phyloP scores from a whole-genome alignment of 345 rosid genomes.

The Punica granatum region DNA sequence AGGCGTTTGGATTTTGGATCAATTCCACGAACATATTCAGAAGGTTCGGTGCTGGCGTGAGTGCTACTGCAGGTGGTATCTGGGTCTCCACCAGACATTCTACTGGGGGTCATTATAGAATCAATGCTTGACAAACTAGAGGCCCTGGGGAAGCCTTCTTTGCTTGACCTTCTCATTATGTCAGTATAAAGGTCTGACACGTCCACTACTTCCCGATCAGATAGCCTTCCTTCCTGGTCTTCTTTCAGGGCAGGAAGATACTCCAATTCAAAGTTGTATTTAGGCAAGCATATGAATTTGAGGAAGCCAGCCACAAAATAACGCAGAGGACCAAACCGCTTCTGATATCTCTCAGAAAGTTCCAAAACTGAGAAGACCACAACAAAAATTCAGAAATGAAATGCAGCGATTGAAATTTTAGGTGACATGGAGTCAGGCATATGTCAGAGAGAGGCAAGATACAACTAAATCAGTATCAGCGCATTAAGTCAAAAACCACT shows the following conservation, averaged over 20 bases:
- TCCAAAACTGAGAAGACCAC: conserved; percentile 60
- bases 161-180: conserved; percentile 72
- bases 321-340: conserved; percentile 91
- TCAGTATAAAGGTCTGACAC: conserved; percentile 78
- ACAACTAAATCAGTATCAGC: not conserved
- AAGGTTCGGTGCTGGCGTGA: conserved; percentile 84
- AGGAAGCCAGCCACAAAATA: conserved; percentile 95
- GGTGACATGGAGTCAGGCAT: not conserved
- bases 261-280: conserved; percentile 87
- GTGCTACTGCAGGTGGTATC: conserved; percentile 63
- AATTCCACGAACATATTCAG: conserved; percentile 88
- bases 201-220: conserved; percentile 51
- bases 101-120: conserved; percentile 82
- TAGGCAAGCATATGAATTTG: conserved; percentile 95
- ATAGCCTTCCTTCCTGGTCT: conserved; percentile 47
- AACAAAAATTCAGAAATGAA: conserved; percentile 1
- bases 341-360: conserved; percentile 91
- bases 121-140: conserved; percentile 96
- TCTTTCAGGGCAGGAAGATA: conserved; percentile 79
- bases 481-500: not conserved
- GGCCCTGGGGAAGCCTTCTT: conserved; percentile 85
- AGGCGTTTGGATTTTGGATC: conserved; percentile 85
- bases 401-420: not conserved
- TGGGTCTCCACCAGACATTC: conserved; percentile 70
- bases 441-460: not conserved